Percentiles rank a stretch among this genome's conserved stretches.
Conservation (phyloP, 495 filamentous ascomycete species). For the Chaetomium cochliodes region DNA sequence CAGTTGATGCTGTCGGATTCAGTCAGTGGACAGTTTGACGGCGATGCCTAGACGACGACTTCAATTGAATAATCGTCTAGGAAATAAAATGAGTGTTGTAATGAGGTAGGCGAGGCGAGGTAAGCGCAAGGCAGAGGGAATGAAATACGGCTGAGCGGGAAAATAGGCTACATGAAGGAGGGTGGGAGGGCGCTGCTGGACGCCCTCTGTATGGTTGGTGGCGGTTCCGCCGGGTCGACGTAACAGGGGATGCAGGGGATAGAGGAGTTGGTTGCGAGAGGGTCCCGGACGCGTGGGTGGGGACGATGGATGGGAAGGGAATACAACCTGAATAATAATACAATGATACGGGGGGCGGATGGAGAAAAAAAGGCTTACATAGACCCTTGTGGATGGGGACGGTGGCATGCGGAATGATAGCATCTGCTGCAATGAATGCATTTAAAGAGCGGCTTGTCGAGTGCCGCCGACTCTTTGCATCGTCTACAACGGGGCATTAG, state of each 20-base stretch:
- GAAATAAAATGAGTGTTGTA: not conserved
- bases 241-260: slow-evolving; percentile 5
- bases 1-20: slow-evolving; percentile 13
- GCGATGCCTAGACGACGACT: not conserved
- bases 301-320: not conserved
- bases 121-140: not conserved
- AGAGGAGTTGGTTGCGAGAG: not conserved
- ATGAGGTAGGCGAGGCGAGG: slow-evolving; percentile 4
- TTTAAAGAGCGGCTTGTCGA: slow-evolving; percentile 16
- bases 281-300: not conserved
- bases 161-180: slow-evolving; percentile 15
- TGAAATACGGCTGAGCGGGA: slow-evolving; percentile 12
- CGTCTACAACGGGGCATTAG: slow-evolving; percentile 20
- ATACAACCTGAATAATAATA: not conserved
- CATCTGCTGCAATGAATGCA: slow-evolving; percentile 14
- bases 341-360: not conserved
- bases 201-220: slow-evolving; percentile 8
- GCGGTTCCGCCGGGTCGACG: not conserved
- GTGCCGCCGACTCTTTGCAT: slow-evolving; percentile 13
- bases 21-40: not conserved
- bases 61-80: not conserved
- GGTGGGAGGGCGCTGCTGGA: slow-evolving; percentile 12
- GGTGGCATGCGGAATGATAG: slow-evolving; percentile 22
- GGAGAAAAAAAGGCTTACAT: slow-evolving; percentile 17
- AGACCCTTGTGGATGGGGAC: slow-evolving; percentile 13